Evolutionary conservation across 495 filamentous ascomycete genomes (phyloP), one percentile per base, ranked within the genome.

Genomic region (Talaromyces adpressus): DNA sequence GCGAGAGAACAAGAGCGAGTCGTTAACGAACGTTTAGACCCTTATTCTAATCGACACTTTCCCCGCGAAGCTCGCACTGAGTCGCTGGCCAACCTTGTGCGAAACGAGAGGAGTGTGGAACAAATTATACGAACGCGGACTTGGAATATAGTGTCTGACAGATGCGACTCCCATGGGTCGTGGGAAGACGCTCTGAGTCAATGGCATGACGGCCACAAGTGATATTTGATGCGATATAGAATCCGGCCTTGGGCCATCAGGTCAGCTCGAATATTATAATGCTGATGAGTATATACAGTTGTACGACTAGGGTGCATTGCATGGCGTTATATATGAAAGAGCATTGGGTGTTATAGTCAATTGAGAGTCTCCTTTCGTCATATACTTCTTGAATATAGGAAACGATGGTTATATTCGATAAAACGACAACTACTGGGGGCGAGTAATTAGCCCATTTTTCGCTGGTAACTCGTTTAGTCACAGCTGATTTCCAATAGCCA

Each of bases 1-100:
- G 85, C 85, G 41, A 82, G 76, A 64, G 85, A 89, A 63, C 80
- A 87, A 59, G 91, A 96, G 69, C 80, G 87, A 59, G 81, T 93
- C 5, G 87, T 98, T 16, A 81, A 98, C 75, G 94, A 97, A 73
- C 79, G 94, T 63, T 74, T 98, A 62, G 94, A 98, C 75, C 94
- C 94, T 18, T 98, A 98, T 69, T 92, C 89, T 20, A 91, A 79
- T 23, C 81, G 93, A 29, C 96, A 88, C 69, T 93, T 92, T 64
- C 92, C 93, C 0, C 79, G 83, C 52, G 92, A 98, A 74, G 82
- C 90, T 52, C 81, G 93, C 62, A 95, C 93, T 1, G 91, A 98
- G 75, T 84, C 83, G 47, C 71, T 98, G 56, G 92, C 92, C 11
- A 82, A 75, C 34, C 64, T 96, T 53, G 74, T 98, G 34, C 84